A percentile compares a stretch with the other conserved stretches of the same genome.
phyloP scores from a whole-genome alignment of 495 filamentous ascomycete genomes.

The Penicillium samsonianum region DNA sequence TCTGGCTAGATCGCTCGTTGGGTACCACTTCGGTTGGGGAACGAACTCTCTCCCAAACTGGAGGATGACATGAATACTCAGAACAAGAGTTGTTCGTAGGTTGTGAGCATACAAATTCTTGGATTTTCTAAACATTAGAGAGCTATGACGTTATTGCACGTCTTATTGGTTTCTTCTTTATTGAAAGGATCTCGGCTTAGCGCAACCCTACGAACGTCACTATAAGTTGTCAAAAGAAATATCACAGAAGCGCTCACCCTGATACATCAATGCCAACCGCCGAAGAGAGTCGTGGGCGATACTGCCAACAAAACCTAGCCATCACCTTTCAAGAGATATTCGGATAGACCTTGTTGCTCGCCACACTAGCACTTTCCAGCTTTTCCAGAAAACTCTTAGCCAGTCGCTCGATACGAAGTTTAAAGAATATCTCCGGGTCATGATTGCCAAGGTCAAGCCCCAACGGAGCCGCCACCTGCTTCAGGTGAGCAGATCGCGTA shows the following conservation, averaged over 20 bases:
- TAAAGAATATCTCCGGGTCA: slow-evolving; percentile 4
- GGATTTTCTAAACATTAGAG: too few relatives aligned
- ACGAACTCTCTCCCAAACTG: too few relatives aligned
- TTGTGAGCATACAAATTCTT: too few relatives aligned
- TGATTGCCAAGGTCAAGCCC: background rate
- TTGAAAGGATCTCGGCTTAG: background rate
- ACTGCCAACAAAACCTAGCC: background rate
- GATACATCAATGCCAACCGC: background rate
- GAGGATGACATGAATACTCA: background rate
- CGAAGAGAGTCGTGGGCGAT: background rate
- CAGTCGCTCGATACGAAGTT: background rate
- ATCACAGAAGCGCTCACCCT: background rate
- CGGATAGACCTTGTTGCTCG: background rate
- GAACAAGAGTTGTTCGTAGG: background rate
- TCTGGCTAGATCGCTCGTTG: too few relatives aligned
- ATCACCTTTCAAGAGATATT: background rate
- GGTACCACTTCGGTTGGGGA: too few relatives aligned
- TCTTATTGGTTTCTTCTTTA: background rate
- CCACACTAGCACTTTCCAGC: background rate
- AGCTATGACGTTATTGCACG: too few relatives aligned
- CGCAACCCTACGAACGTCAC: background rate
- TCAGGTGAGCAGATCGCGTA: background rate
- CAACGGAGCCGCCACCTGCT: background rate
- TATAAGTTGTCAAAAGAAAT: background rate
- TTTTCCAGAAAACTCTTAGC: slow-evolving; percentile 1